Percentiles rank a stretch among this genome's conserved stretches.
These are phyloP conservation scores for Neurospora sp. DNA, from an alignment of 495 filamentous ascomycete species.

Conservation along the genomic window DNA sequence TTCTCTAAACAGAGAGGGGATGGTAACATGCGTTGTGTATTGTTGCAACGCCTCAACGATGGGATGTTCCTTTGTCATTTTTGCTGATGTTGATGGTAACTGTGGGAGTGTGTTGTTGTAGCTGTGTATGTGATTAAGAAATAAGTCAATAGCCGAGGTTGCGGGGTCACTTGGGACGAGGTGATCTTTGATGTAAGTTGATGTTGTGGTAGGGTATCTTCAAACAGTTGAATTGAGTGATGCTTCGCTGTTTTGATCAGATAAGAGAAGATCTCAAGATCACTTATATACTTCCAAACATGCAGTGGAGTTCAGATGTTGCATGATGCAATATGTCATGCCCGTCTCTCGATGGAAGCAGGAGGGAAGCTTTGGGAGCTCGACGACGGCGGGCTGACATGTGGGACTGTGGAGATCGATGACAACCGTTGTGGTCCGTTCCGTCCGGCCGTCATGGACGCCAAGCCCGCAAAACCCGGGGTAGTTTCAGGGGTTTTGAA, in stretches of 20 bases:
- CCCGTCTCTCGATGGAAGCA: background rate
- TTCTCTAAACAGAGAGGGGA: background rate
- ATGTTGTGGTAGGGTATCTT: background rate
- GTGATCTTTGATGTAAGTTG: background rate
- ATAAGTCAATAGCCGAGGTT: background rate
- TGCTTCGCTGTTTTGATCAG: background rate
- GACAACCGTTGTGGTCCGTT: background rate
- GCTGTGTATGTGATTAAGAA: background rate
- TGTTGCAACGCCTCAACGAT: slow-evolving; percentile 29
- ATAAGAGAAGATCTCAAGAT: background rate
- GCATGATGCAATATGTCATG: background rate
- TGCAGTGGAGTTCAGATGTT: background rate
- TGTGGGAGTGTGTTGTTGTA: background rate
- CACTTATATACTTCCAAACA: background rate
- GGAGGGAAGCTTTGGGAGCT: background rate
- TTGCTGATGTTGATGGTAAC: background rate
- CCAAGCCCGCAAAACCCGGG: background rate
- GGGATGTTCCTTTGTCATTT: slow-evolving; percentile 21
- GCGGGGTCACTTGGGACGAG: background rate
- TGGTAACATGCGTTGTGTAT: slow-evolving; percentile 30
- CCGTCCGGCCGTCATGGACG: background rate
- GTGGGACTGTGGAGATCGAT: background rate
- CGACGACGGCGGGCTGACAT: background rate
- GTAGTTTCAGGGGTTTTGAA: background rate
- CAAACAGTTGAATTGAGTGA: background rate